Percentiles rank a stretch among this genome's conserved stretches.
Evolutionary conservation across 2,329 filamentous ascomycete genomes (phyloP).

Genomic region (Fusarium sp.): DNA sequence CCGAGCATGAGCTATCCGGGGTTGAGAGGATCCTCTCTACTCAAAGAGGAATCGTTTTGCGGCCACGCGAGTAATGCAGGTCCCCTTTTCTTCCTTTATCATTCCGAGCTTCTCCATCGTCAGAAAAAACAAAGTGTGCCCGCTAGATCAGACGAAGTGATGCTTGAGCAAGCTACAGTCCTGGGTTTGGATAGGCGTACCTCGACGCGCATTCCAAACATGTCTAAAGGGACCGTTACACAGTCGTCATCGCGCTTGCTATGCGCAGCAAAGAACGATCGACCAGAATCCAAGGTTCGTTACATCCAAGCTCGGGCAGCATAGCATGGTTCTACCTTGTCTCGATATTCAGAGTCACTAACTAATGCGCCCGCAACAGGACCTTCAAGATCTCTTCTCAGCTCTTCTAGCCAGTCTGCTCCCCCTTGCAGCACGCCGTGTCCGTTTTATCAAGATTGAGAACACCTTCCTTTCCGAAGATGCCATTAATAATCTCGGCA

Average conservation of each 20-base stretch:
- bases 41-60: constrained; percentile 20
- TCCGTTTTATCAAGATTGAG: constrained; percentile 88
- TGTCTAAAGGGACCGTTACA: constrained; percentile 33
- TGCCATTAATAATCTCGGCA: constrained; percentile 96
- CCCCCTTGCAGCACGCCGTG: constrained; percentile 86
- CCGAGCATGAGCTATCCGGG: not conserved
- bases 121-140: not conserved
- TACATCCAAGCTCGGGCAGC: not conserved
- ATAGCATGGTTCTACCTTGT: not conserved
- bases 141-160: constrained; percentile 9
- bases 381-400: constrained; percentile 97
- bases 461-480: constrained; percentile 96
- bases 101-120: constrained; percentile 13
- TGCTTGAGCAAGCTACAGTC: constrained; percentile 14
- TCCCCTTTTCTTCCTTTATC: constrained; percentile 35
- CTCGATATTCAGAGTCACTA: not conserved
- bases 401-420: constrained; percentile 91
- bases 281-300: constrained; percentile 90
- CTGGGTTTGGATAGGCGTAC: constrained; percentile 19
- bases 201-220: constrained; percentile 15
- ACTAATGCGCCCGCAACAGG: constrained; percentile 61
- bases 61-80: constrained; percentile 33
- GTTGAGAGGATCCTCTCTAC: not conserved
- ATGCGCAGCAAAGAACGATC: constrained; percentile 97
- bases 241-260: constrained; percentile 94